Evolutionary conservation across 768 basidiomycete species (phyloP).

Genomic region (Scleroderma bovista): DNA sequence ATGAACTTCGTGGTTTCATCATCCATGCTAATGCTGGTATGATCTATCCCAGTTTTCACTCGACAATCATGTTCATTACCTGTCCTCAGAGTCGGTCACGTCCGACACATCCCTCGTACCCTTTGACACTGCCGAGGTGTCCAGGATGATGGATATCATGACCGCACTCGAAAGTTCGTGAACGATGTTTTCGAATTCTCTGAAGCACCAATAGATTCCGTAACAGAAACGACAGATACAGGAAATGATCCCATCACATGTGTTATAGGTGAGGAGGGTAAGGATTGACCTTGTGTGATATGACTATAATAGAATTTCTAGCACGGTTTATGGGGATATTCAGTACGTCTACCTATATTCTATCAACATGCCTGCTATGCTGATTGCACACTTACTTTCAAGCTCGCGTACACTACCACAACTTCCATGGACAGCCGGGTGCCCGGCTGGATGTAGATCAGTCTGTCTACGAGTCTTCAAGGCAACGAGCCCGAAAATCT

Average conservation of each 20-base stretch:
- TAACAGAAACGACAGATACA: neutral
- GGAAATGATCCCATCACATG: slow-evolving; percentile 3
- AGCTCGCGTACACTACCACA: slow-evolving; percentile 28
- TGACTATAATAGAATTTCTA: neutral
- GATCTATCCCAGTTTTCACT: neutral
- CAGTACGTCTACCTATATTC: neutral
- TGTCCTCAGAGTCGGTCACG: slow-evolving; percentile 10
- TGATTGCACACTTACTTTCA: neutral
- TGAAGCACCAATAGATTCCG: neutral
- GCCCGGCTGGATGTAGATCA: slow-evolving; percentile 29
- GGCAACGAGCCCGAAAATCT: slow-evolving; percentile 19
- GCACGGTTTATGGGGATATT: slow-evolving; percentile 11
- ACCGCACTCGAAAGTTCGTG: slow-evolving; percentile 3
- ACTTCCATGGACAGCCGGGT: slow-evolving; percentile 34
- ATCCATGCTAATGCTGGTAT: slow-evolving; percentile 8
- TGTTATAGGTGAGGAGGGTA: slow-evolving; percentile 5
- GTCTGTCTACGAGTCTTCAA: slow-evolving; percentile 16
- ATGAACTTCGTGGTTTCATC: slow-evolving; percentile 6
- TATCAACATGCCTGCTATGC: slow-evolving; percentile 2
- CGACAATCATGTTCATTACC: neutral
- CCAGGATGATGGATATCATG: slow-evolving; percentile 9
- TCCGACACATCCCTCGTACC: slow-evolving; percentile 13
- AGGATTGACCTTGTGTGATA: neutral
- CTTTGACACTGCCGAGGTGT: slow-evolving; percentile 9
- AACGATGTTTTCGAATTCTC: neutral